Evolutionary conservation across 305 asterid species (phyloP), one percentile per base, ranked within the genome.

Genomic region (Fraxinus platypoda): DNA sequence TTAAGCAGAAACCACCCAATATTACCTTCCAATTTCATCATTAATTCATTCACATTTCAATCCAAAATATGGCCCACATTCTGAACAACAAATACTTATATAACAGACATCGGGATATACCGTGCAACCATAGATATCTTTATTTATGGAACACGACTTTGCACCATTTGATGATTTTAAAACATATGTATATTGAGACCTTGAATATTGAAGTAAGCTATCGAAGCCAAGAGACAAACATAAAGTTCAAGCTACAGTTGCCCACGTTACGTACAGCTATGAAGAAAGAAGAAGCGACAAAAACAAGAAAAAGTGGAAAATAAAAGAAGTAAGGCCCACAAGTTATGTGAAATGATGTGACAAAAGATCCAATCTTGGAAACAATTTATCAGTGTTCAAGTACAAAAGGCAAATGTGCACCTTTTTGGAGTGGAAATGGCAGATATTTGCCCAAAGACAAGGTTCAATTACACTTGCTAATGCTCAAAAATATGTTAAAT

Each of bases 91-190:
- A 35, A 35, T 35, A 35, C 0, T 35, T 35, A 35, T 35, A 7
- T 35, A 35, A 35, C 41, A 35, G 30, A 31, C 34, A 31, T 31
- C 34, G 34, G 35, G 97, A 93, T 84, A 95, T 90, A 93, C 93
- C 98, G 97, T 94, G 92, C 72, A 88, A 85, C 38, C 84, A 80
- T 80, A 82, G 4, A 83, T 34, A 54, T 35, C 19, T 33, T 4
- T 80, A 41, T 38, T 66, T 17, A 52, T 19, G 35, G 17, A 68
- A 31, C 33, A 74, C 9, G 23, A 8, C 41, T 17, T 74, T 77
- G 43, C 30, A 76, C 72, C 52, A 80, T 72, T 35, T 74, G 21
- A 77, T 74, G 37, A 57, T 17, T n/a, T 72, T 11, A 71, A 8
- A 9, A 23, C 74, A 3, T 17, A 49, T 37, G 75, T 43, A 41